These are phyloP conservation scores for Candida khao-thaluensis DNA, from an alignment of 805 yeast species.

Conservation along the genomic window DNA sequence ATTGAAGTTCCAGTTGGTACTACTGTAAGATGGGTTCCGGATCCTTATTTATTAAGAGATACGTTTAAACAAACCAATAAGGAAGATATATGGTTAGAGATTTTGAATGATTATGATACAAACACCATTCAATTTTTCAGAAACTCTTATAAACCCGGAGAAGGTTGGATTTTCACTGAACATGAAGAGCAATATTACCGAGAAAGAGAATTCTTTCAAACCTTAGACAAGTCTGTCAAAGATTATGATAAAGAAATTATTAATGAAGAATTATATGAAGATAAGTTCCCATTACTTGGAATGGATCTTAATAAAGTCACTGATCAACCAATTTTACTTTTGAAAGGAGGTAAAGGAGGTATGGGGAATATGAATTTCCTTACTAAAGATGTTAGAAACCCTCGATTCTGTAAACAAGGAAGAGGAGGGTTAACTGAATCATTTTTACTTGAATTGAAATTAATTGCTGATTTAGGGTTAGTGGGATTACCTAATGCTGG, in stretches of 20 bases:
- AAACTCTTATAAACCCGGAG: slow-evolving; percentile 61
- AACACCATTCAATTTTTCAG: slow-evolving; percentile 55
- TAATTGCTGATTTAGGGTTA: slow-evolving; percentile 88
- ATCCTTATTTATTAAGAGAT: slow-evolving; percentile 50
- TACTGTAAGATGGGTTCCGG: slow-evolving; percentile 78
- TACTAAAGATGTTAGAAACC: slow-evolving; percentile 81
- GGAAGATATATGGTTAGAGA: slow-evolving; percentile 12
- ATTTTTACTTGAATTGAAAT: slow-evolving; percentile 79
- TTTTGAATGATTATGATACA: slow-evolving; percentile 2
- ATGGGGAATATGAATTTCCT: slow-evolving; percentile 95
- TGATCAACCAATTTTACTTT: slow-evolving; percentile 61
- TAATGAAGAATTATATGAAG: slow-evolving; percentile 57
- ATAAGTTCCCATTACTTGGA: slow-evolving; percentile 79
- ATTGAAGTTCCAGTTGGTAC: slow-evolving; percentile 94
- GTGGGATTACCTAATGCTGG: slow-evolving; percentile 98
- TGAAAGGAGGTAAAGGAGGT: slow-evolving; percentile 92
- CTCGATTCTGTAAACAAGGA: slow-evolving; percentile 83
- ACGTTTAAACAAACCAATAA: slow-evolving; percentile 18
- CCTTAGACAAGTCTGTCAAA: slow-evolving; percentile 61
- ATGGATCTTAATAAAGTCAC: slow-evolving; percentile 66
- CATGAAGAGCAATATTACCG: slow-evolving; percentile 69
- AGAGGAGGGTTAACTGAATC: slow-evolving; percentile 62
- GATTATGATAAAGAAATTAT: slow-evolving; percentile 60
- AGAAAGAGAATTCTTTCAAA: slow-evolving; percentile 62
- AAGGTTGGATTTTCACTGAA: slow-evolving; percentile 88